A percentile compares a stretch with the other conserved stretches of the same genome.
Conservation (phyloP, 2,329 filamentous ascomycete species). For the Aspergillus sergii region DNA sequence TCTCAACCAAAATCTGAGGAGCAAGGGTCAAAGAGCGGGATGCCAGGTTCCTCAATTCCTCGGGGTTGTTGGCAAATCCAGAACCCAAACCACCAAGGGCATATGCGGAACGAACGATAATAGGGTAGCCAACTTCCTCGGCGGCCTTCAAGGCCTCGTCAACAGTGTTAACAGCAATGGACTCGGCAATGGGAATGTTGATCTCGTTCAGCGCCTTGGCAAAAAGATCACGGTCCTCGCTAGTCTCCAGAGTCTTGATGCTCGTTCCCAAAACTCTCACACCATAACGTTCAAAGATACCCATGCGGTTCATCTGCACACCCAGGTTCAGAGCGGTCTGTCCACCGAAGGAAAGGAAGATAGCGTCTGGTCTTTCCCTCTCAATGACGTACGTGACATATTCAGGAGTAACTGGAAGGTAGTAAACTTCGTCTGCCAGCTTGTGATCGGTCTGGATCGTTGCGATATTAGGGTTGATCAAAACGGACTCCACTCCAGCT, state of each 20-base stretch:
- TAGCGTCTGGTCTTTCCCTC: slow-evolving; percentile 91
- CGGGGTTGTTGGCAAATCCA: slow-evolving; percentile 90
- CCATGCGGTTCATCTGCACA: slow-evolving; percentile 95
- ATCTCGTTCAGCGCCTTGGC: slow-evolving; percentile 96
- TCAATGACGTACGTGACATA: slow-evolving; percentile 98
- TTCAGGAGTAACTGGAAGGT: slow-evolving; percentile 94
- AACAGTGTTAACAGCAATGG: slow-evolving; percentile 85
- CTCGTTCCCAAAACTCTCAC: slow-evolving; percentile 96
- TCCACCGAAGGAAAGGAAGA: slow-evolving; percentile 95
- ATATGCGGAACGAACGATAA: slow-evolving; percentile 96
- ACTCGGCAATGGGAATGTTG: slow-evolving; percentile 94
- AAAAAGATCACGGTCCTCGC: slow-evolving; percentile 94
- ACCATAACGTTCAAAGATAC: slow-evolving; percentile 91
- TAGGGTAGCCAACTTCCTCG: slow-evolving; percentile 86
- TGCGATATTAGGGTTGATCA: slow-evolving; percentile 98
- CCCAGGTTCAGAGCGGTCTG: slow-evolving; percentile 96
- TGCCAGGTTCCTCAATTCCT: slow-evolving; percentile 91
- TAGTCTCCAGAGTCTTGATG: slow-evolving; percentile 89
- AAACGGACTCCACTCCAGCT: slow-evolving; percentile 84
- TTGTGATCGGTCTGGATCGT: slow-evolving; percentile 97
- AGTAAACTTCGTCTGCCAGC: slow-evolving; percentile 96
- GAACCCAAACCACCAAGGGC: slow-evolving; percentile 94
- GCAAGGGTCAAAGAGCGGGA: slow-evolving; percentile 90
- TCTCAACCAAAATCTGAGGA: slow-evolving; percentile 96
- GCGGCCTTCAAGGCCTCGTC: slow-evolving; percentile 92